Percentiles rank a stretch among this genome's conserved stretches.
Conservation (phyloP, 441 rosid species). For the California macrophylla region DNA sequence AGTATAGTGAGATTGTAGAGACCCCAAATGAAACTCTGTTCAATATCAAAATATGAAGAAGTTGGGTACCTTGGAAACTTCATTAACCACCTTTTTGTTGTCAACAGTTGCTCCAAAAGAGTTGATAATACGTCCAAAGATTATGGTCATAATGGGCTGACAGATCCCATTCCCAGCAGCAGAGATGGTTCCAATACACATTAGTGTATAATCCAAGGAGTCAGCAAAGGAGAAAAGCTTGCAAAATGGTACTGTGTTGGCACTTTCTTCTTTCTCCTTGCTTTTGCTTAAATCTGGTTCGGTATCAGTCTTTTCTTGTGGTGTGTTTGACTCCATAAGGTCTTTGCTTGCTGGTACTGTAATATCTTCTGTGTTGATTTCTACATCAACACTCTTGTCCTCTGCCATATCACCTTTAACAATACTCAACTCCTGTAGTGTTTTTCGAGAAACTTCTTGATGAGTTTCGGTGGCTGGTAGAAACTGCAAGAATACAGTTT, state of each 20-base stretch:
- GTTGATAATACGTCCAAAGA: conserved; percentile 47
- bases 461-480: not conserved
- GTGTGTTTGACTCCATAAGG: not conserved
- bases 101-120: conserved; percentile 46
- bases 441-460: not conserved
- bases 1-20: not conserved
- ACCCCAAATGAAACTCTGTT: not conserved
- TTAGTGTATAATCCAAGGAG: conserved; percentile 34
- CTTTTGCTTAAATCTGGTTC: conserved; percentile 10
- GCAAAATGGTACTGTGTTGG: conserved; percentile 39
- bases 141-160: conserved; percentile 45
- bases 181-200: conserved; percentile 48
- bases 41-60: not conserved
- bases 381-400: conserved; percentile 4
- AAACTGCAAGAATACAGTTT: conserved; percentile 4
- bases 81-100: conserved; percentile 26
- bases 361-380: conserved; percentile 12
- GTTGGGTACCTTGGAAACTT: conserved; percentile 40
- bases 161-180: conserved; percentile 46
- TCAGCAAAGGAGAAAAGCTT: conserved; percentile 66
- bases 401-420: conserved; percentile 13
- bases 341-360: not conserved
- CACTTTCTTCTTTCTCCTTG: conserved; percentile 29
- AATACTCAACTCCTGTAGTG: not conserved
- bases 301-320: not conserved